A percentile compares a stretch with the other conserved stretches of the same genome.
Conservation (phyloP, 495 filamentous ascomycete genomes). For the Amniculicola lignicola region DNA sequence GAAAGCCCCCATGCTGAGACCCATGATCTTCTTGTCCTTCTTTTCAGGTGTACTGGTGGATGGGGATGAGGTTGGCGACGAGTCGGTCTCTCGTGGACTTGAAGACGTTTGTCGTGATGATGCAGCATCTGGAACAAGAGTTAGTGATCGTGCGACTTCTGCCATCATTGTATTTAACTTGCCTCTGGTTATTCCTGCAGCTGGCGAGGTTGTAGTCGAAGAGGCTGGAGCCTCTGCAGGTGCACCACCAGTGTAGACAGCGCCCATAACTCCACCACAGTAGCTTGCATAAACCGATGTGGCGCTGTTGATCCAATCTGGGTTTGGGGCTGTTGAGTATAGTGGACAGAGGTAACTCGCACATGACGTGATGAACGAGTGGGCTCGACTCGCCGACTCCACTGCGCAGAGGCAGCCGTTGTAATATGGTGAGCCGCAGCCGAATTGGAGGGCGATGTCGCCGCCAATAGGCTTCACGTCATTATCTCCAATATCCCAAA, state of each 20-base stretch:
- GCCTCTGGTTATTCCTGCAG: too few relatives aligned
- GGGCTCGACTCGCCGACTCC: not conserved
- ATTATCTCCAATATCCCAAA: constrained; percentile 4
- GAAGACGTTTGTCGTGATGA: not conserved
- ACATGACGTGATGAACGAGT: constrained; percentile 7
- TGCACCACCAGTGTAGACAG: not conserved
- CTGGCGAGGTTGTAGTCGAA: too few relatives aligned
- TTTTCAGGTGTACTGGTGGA: not conserved
- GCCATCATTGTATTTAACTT: too few relatives aligned
- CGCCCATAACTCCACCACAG: constrained; percentile 2
- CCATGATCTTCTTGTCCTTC: constrained; percentile 2
- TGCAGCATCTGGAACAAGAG: too few relatives aligned
- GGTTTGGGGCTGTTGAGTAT: not conserved
- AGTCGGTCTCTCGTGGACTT: not conserved
- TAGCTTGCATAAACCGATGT: constrained; percentile 3
- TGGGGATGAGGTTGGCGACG: not conserved
- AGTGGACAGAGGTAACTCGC: constrained; percentile 7
- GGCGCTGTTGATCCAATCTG: not conserved
- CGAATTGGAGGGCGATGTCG: not conserved
- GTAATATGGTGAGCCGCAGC: not conserved
- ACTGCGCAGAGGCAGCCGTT: constrained; percentile 7
- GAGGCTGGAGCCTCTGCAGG: not conserved
- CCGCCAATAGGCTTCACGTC: constrained; percentile 2
- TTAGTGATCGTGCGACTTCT: too few relatives aligned
- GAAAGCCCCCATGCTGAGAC: constrained; percentile 12